A percentile compares a stretch with the other conserved stretches of the same genome.
phyloP scores from a whole-genome alignment of 2,329 filamentous ascomycete species.

The Fusarium burgessii region DNA sequence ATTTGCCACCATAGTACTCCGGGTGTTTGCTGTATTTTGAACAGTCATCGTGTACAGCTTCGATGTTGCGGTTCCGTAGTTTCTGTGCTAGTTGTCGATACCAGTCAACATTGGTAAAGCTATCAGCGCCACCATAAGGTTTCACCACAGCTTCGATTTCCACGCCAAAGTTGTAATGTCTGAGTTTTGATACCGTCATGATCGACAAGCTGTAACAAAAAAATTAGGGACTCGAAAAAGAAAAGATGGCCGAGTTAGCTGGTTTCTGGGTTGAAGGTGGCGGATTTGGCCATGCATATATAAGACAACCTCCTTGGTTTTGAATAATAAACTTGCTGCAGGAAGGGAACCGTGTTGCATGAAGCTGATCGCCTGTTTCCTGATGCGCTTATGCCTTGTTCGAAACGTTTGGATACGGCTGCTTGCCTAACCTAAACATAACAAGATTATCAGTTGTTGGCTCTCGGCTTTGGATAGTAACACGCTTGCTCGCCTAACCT shows the following conservation, averaged over 20 bases:
- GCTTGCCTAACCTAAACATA: conserved; percentile 4
- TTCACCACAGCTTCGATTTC: conserved; percentile 55
- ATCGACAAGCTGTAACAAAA: conserved; percentile 12
- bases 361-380: conserved; percentile 17
- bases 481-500: conserved; percentile 17
- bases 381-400: conserved; percentile 11
- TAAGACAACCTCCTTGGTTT: conserved; percentile 14
- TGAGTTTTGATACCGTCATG: conserved; percentile 41
- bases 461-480: conserved; percentile 10
- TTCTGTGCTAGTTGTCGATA: conserved; percentile 56
- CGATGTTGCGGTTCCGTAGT: conserved; percentile 53
- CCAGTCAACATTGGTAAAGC: conserved; percentile 56
- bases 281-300: conserved; percentile 22
- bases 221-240: conserved; percentile 14
- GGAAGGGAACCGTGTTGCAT: conserved; percentile 1
- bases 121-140: conserved; percentile 53
- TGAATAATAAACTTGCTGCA: conserved; percentile 1
- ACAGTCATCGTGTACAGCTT: conserved; percentile 54
- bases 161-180: conserved; percentile 56
- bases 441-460: conserved; percentile 18
- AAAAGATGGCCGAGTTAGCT: conserved; percentile 5
- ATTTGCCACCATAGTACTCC: conserved; percentile 57
- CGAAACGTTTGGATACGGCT: conserved; percentile 9
- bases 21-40: conserved; percentile 56
- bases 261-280: conserved; percentile 6